These are phyloP conservation scores for Aspergillus amoenus DNA, from an alignment of 2,329 filamentous ascomycete species.

Conservation along the genomic window DNA sequence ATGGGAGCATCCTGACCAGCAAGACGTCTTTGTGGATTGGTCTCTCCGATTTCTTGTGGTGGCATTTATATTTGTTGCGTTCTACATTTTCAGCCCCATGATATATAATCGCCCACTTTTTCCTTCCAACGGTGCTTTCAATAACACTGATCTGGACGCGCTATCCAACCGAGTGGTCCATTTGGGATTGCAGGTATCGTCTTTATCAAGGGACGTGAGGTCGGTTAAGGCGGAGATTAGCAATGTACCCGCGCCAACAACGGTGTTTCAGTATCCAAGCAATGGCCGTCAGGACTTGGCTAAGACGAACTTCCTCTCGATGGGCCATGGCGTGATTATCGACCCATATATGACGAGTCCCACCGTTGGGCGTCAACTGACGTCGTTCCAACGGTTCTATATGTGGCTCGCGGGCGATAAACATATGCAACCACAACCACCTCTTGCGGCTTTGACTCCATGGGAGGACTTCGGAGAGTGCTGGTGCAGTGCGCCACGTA, in stretches of 20 bases:
- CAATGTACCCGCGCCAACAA: conserved; percentile 20
- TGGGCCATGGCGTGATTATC: conserved; percentile 64
- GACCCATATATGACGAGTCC: conserved; percentile 62
- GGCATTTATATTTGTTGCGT: background rate
- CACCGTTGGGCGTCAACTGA: conserved; percentile 40
- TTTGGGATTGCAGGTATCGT: conserved; percentile 31
- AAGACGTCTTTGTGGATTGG: background rate
- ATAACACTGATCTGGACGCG: conserved; percentile 24
- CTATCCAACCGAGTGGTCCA: conserved; percentile 28
- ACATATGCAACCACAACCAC: conserved; percentile 34
- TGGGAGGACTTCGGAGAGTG: conserved; percentile 85
- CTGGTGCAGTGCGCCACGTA: conserved; percentile 68
- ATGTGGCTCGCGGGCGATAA: conserved; percentile 6
- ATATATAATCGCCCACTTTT: background rate
- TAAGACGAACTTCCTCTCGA: conserved; percentile 72
- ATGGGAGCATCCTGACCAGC: background rate
- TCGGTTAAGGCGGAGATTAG: conserved; percentile 7
- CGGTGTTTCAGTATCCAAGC: conserved; percentile 15
- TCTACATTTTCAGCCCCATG: background rate
- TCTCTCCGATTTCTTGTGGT: background rate
- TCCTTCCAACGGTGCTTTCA: conserved; percentile 14
- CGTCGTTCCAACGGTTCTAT: conserved; percentile 20
- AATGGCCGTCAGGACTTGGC: conserved; percentile 15
- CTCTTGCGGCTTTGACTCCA: conserved; percentile 58
- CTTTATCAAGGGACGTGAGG: conserved; percentile 13